Evolutionary conservation across 345 rosid genomes (phyloP), one percentile per base, ranked within the genome.

Genomic region (Eucalyptus curtisii): DNA sequence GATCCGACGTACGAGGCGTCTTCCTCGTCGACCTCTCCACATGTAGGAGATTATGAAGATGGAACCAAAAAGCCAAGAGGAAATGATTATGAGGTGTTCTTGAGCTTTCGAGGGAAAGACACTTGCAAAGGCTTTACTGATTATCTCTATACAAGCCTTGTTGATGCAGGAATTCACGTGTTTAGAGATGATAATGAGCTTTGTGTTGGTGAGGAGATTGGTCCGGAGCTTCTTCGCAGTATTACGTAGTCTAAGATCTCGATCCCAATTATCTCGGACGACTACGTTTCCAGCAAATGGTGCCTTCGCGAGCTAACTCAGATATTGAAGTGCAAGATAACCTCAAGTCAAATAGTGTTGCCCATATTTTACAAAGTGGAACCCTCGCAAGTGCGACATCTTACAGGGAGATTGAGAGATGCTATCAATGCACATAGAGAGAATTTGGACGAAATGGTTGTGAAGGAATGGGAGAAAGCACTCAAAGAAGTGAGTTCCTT

Each of bases 181-280:
- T 71, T 71, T 0, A 71, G 1, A 17, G 81, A 71, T 10, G 45
- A 71, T 0, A 33, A 71, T 0, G 81, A 71, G 0, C 81, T 71
- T 3, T 45, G 45, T 10, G 81, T 71, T 5, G 81, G 81, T 19
- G 81, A 71, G 81, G 81, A 71, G 3, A 71, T 71, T 71, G 81
- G 81, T 37, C 13, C 81, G 0, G 81, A 71, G 81, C 81, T 71
- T 71, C 45, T 71, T 40, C 3, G 24, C 1, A 10, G 45, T 37
- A 37, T 71, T 71, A 19, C 4, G 8, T 25, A 71, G 81, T 71
- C 81, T 19, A 33, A 71, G 81, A 71, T 71, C 24, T 71, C 27
- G 2, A 71, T 71, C 13, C 81, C 44, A 0, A 71, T 71, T 0
- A 33, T 71, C 13, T 71, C 81, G 0, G 45, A 71, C 1, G 7